A percentile compares a stretch with the other conserved stretches of the same genome.
Conservation (phyloP, 768 basidiomycete species). For the Solioccasus polychromus region DNA sequence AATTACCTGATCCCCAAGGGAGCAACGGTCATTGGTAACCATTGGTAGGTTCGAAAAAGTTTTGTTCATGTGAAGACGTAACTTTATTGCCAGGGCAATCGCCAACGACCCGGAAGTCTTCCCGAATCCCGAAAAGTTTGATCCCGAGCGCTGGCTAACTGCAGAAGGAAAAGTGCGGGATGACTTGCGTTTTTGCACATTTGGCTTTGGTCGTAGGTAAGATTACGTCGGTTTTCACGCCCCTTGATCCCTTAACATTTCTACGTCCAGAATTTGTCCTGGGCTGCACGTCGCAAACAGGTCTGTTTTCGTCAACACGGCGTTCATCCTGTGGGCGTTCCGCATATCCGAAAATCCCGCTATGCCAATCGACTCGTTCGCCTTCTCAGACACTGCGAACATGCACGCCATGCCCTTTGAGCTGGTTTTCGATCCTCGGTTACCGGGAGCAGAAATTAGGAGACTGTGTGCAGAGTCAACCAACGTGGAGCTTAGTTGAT, state of each 20-base stretch:
- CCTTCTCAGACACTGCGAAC: conserved; percentile 42
- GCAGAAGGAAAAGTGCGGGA: conserved; percentile 22
- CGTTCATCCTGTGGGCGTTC: conserved; percentile 63
- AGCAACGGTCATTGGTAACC: conserved; percentile 36
- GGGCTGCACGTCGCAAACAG: conserved; percentile 38
- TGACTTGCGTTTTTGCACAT: conserved; percentile 31
- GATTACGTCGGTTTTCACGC: too few species aligned
- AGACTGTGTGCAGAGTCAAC: conserved; percentile 7
- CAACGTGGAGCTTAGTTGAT: too few species aligned
- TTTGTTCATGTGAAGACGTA: not conserved
- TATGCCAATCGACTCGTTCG: conserved; percentile 55
- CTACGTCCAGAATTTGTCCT: conserved; percentile 18
- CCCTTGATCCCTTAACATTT: too few species aligned
- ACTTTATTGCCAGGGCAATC: conserved; percentile 29
- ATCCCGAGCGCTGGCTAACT: conserved; percentile 51
- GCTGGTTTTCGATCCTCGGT: conserved; percentile 10
- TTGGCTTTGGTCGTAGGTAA: conserved; percentile 39
- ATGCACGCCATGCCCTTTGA: conserved; percentile 7
- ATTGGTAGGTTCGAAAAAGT: conserved; percentile 20
- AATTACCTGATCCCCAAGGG: conserved; percentile 41
- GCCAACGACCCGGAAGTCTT: conserved; percentile 52
- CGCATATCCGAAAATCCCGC: conserved; percentile 44
- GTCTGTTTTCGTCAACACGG: conserved; percentile 62
- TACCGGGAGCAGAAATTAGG: not conserved
- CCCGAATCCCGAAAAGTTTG: conserved; percentile 52